Base-by-base conservation (phyloP, 2,329 filamentous ascomycete genomes). In the Ophioceras dolichostomum region DNA sequence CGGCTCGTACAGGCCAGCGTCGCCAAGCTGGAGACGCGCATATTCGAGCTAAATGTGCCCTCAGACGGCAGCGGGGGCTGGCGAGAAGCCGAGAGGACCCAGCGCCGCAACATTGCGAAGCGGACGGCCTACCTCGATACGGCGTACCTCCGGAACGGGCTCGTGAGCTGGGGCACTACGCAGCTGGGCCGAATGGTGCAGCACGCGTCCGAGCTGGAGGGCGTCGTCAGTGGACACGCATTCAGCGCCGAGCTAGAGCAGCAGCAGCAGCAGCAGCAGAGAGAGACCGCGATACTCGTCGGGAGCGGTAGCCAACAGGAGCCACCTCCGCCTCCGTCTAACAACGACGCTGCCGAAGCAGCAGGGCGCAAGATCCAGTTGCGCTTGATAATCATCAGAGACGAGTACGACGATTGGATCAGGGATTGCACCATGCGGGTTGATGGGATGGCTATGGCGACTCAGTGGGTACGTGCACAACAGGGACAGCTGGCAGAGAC, bases 391-490 rank as follows among this genome's bases (percentile, higher is more conserved):
- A 37, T 35, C 0, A 51, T 56, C 10, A 45, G 47, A 1, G 45
- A 52, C 14, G 53, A 58, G 32, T 57, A 53, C 18, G 49, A 55
- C 2, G 49, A 54, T 2, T 54, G 50, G 32, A 52, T 55, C 3
- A 39, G 49, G 24, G 52, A 56, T 6, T 57, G 52, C 22, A 48
- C 47, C 0, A 56, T 57, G 52, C 44, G 52, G n/a, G 32, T 58
- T 1, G 54, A 57, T 12, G 53, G 52, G 3, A 56, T 58, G 52
- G 45, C 48, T 6, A 54, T 58, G 48, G 48, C 54, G 12, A 57
- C 51, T 3, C 53, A 58, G 49, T 56, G 50, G 53, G 55, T 56
- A 46, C 28, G 46, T 32, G 9, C 20, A 13, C 7, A 26, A 26
- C 22, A n/a, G n/a, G n/a, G n/a, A n/a, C n/a, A n/a, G n/a, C n/a